Base-by-base conservation (phyloP, 2,329 filamentous ascomycete species). In the Lachnellula subtilissima region DNA sequence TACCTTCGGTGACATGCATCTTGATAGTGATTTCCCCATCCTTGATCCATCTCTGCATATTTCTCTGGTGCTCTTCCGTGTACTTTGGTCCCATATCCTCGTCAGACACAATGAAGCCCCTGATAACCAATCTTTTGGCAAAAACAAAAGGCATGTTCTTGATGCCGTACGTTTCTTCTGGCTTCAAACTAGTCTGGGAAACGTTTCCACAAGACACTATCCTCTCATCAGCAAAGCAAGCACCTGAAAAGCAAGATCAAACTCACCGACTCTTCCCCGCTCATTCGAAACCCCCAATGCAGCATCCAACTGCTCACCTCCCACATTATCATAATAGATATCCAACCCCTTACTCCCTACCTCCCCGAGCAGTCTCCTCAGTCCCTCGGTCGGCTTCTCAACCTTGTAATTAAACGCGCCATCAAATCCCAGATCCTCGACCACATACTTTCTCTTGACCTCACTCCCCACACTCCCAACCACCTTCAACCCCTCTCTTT, bases 251-350 rank as follows among this genome's bases (percentile, higher is more conserved):
- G 4, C 19, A 48, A 19, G 17, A 37, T 23, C 14, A 32, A 9
- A 56, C 60, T 54, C 53, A 61, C 63, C 74, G 51, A 90, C 83
- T 54, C 87, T 79, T 8, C 86, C 88, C 58, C 77, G 82, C 52
- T 75, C 65, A 57, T 86, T 88, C 72, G 88, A 75, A 53, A 76
- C 74, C 25, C 77, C 75, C 52, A 91, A 73, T 0, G 85, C 83
- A 40, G 85, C 86, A 64, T 88, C 84, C 51, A 90, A 76, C 60
- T 87, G 83, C 72, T 89, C 86, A 37, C 87, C 88, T 17, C 88
- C 88, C 11, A 88, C 87, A 65, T 91, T 91, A 73, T 91, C 88
- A 67, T 86, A 91, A 76, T 91, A 90, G 69, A 91, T 88, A 68
- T 91, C 86, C 58, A 91, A 76, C 2, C 88, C 87, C 23, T 88